A percentile compares a stretch with the other conserved stretches of the same genome.
Evolutionary conservation across 164 flowering plant genomes (phyloP).

Genomic region (Umbellularia californica): DNA sequence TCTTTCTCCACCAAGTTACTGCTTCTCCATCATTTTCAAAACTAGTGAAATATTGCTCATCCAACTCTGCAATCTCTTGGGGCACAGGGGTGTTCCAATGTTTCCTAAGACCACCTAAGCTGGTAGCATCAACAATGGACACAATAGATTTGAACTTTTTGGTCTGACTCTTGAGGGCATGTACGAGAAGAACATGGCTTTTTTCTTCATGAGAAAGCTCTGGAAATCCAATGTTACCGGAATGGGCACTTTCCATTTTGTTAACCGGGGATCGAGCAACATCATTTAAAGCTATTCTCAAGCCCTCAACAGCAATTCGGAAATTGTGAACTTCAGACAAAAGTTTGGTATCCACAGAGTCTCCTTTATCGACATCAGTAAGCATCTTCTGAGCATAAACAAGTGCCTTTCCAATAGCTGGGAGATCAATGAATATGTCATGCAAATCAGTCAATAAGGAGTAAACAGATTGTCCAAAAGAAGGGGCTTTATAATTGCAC

Average conservation of each 20-base stretch:
- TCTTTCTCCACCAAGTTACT: slow-evolving; percentile 12
- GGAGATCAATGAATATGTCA: slow-evolving; percentile 54
- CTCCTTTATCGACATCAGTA: slow-evolving; percentile 60
- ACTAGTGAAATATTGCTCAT: slow-evolving; percentile 37
- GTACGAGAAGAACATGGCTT: slow-evolving; percentile 64
- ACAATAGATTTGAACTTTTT: slow-evolving; percentile 64
- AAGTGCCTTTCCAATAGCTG: slow-evolving; percentile 62
- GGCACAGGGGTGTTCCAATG: slow-evolving; percentile 84
- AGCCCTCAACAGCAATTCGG: slow-evolving; percentile 75
- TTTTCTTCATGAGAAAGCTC: slow-evolving; percentile 66
- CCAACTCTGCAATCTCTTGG: slow-evolving; percentile 47
- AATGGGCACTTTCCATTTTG: slow-evolving; percentile 15
- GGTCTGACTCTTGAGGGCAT: slow-evolving; percentile 61
- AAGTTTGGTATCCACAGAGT: slow-evolving; percentile 38
- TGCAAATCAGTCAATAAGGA: slow-evolving; percentile 64
- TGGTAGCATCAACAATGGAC: slow-evolving; percentile 76
- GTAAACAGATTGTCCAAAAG: slow-evolving; percentile 72
- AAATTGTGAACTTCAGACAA: slow-evolving; percentile 66
- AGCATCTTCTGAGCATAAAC: slow-evolving; percentile 75
- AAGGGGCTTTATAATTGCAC: slow-evolving; percentile 49
- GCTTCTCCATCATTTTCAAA: slow-evolving; percentile 33
- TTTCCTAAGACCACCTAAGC: slow-evolving; percentile 70
- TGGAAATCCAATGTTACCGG: slow-evolving; percentile 32
- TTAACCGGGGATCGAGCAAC: slow-evolving; percentile 47
- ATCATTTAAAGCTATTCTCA: slow-evolving; percentile 64